Evolutionary conservation across 2,329 filamentous ascomycete species (phyloP).

Genomic region (Penicillium concentricum): DNA sequence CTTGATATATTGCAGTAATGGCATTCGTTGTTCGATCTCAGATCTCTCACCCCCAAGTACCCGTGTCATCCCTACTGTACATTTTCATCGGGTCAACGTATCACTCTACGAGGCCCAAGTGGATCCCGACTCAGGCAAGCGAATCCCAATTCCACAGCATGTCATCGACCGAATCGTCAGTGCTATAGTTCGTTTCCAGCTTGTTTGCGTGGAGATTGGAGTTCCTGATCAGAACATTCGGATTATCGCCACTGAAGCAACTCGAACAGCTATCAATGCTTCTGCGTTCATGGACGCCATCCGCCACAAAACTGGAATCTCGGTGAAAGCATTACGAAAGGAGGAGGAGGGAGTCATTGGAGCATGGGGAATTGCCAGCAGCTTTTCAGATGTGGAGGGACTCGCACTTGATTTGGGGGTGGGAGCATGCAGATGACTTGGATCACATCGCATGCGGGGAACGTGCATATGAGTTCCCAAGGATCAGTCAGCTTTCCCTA

Average conservation of each 20-base stretch:
- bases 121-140: slow-evolving; percentile 33
- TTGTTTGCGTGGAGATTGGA: slow-evolving; percentile 65
- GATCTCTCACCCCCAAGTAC: slow-evolving; percentile 68
- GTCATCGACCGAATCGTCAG: slow-evolving; percentile 65
- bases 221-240: slow-evolving; percentile 64
- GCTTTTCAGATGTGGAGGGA: slow-evolving; percentile 66
- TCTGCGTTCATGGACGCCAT: slow-evolving; percentile 68
- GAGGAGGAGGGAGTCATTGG: slow-evolving; percentile 78
- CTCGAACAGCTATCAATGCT: slow-evolving; percentile 73
- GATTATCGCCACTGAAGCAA: slow-evolving; percentile 86
- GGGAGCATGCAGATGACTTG: slow-evolving; percentile 68
- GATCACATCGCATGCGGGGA: slow-evolving; percentile 55
- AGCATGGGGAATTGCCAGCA: slow-evolving; percentile 76
- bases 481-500: slow-evolving; percentile 66
- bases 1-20: slow-evolving; percentile 59
- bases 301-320: slow-evolving; percentile 59
- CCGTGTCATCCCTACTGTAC: slow-evolving; percentile 75
- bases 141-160: slow-evolving; percentile 54
- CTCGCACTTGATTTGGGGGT: slow-evolving; percentile 81
- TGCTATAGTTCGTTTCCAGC: slow-evolving; percentile 68
- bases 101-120: slow-evolving; percentile 78
- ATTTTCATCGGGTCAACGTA: slow-evolving; percentile 72
- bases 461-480: slow-evolving; percentile 51
- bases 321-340: slow-evolving; percentile 71
- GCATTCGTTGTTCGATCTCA: slow-evolving; percentile 86